Base-by-base conservation (phyloP, 768 basidiomycete species). In the Rhodosporidiobolus sp. region DNA sequence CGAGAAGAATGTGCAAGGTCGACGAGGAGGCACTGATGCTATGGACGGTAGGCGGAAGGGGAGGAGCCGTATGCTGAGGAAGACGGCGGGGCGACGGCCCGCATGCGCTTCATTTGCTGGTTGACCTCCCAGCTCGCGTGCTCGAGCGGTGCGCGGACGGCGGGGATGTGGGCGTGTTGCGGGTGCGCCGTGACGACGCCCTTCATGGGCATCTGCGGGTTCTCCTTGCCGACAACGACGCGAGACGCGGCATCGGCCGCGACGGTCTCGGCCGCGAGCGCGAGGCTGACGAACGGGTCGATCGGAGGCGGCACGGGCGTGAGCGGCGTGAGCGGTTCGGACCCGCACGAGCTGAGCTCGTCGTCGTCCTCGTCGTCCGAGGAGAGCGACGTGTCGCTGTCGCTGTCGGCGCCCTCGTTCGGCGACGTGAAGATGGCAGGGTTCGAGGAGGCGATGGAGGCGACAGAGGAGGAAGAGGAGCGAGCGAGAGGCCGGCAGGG, bases 231-330 rank as follows among this genome's bases (percentile, higher is more conserved):
- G 20, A 30, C 30, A 30, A n/a, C 43, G 43, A 38, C 38, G 4
- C 43, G 43, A 4, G 22, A n/a, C 1, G 58, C 58, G 17, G 58
- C 58, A 3, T 43, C 58, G 28, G 34, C 94, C 11, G 83, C 80
- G 32, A 83, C 83, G 7, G 75, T 73, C 19, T 76, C 81, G 26
- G 87, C 84, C 75, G 85, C 79, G n/a, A 67, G 62, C 45, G 67
- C 69, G 35, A 65, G 69, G 65, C 58, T 45, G 34, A 72, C 12
- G 49, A 72, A 72, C 9, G 78, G 77, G 81, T 90, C 76, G 52
- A 54, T 22, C 17, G 58, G 24, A 2, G 68, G 55, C 22, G 73
- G 62, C 16, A 70, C 53, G 3, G 76, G 76, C 22, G 73, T 73
- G 32, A 67, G 54, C 38, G 76, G 76, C 46, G 76, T 77, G 65